A percentile compares a stretch with the other conserved stretches of the same genome.
Evolutionary conservation across 2,329 filamentous ascomycete genomes (phyloP).

Genomic region (Colletotrichum sp.): DNA sequence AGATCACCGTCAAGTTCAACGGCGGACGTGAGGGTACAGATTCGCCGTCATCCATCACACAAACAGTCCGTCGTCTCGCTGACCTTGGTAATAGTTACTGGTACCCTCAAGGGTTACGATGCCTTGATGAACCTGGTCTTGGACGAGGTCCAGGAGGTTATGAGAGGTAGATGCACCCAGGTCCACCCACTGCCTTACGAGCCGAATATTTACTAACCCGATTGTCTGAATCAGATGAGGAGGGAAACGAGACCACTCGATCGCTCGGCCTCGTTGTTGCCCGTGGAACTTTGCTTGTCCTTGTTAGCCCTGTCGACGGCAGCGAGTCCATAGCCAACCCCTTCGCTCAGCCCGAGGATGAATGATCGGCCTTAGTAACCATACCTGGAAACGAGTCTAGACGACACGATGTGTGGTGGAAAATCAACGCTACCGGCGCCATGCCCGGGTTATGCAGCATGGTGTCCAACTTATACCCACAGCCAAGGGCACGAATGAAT

Average conservation of each 20-base stretch:
- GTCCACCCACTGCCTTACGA: not conserved
- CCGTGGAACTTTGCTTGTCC: conserved; percentile 88
- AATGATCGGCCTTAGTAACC: conserved; percentile 36
- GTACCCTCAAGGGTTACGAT: conserved; percentile 93
- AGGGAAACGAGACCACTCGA: conserved; percentile 85
- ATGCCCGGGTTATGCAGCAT: not conserved
- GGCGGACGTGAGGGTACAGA: conserved; percentile 79
- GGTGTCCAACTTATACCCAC: not conserved
- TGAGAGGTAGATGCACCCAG: conserved; percentile 69
- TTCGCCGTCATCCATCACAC: not conserved
- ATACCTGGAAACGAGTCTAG: not conserved
- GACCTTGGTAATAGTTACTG: conserved; percentile 66
- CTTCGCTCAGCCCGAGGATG: conserved; percentile 78
- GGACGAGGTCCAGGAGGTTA: conserved; percentile 89
- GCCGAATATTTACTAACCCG: not conserved
- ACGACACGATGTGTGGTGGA: not conserved
- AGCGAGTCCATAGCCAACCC: conserved; percentile 97
- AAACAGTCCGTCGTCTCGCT: not conserved
- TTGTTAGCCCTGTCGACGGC: conserved; percentile 91
- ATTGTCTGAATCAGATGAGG: conserved; percentile 70
- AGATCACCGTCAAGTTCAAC: conserved; percentile 94
- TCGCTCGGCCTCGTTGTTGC: conserved; percentile 87
- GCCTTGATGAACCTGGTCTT: conserved; percentile 98
- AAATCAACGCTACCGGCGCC: not conserved
- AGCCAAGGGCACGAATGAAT: not conserved